Evolutionary conservation across 371 early-diverging fungal genomes (phyloP), one percentile per base, ranked within the genome.

Genomic region (Haplosporangium sp.): DNA sequence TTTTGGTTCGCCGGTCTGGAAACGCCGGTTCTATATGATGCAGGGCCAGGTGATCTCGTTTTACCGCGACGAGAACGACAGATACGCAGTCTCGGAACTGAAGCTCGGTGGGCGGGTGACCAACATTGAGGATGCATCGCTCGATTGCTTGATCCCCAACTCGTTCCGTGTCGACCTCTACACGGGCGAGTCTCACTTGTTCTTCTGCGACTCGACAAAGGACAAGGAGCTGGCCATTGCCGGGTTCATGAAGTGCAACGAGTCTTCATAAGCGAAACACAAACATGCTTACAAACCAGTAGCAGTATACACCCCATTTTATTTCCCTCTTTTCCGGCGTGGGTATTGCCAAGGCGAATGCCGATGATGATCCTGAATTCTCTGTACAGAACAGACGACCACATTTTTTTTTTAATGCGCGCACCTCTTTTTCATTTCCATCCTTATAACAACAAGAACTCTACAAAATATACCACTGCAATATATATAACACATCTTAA

Each of bases 11-110:
- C 72, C 83, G 47, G 80, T 74, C 61, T 88, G 86, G 88, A 84
- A 81, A 59, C 73, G 88, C 29, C 76, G 87, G 45, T 86, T 83
- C 69, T 86, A 84, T 69, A 77, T 80, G 29, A 73, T 88, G 64
- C 71, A 73, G 4, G 83, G 83, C 2, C 79, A 82, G 21, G 62
- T 52, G 0, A 29, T 86, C 2, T 70, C 72, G 29, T 68, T 86
- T 20, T 88, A 82, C 66, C 69, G 83, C 41, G 87, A 87, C 54
- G 85, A 86, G 52, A 50, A 65, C 11, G 84, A 82, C 43, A 73
- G 79, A 21, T 36, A 40, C 4, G 86, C 89, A 7, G 55, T 86
- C 8, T 63, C 80, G 12, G 83, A 84, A 41, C 79, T 90, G 62
- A 80, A 84, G 62, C 76, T 87, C 7, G 83, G 81, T 1, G 80